Conservation (phyloP, 768 basidiomycete genomes). For the Flagelloscypha sp. region DNA sequence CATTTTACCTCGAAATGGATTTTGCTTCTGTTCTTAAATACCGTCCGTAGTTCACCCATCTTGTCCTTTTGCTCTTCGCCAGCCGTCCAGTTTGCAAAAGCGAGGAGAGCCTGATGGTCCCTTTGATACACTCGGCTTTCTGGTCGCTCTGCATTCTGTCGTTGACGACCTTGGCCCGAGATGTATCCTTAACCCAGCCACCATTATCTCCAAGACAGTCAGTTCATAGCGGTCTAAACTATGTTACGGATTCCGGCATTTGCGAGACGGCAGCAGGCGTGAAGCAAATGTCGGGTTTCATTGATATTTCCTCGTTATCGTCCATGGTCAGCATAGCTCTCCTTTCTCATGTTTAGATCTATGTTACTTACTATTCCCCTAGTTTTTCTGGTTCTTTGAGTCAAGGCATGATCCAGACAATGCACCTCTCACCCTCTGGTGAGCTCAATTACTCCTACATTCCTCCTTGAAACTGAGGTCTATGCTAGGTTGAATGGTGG, state of each 20-base stretch:
- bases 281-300: conserved; percentile 52
- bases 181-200: too few species aligned
- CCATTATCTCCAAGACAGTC: too few species aligned
- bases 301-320: conserved; percentile 48
- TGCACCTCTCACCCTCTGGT: conserved; percentile 64
- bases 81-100: too few species aligned
- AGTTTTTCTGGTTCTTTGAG: conserved; percentile 78
- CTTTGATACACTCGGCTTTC: too few species aligned
- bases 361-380: neutral
- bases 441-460: conserved; percentile 4
- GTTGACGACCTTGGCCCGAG: too few species aligned
- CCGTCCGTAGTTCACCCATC: too few species aligned
- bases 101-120: too few species aligned
- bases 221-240: conserved; percentile 34
- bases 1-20: too few species aligned
- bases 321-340: conserved; percentile 36
- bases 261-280: conserved; percentile 62
- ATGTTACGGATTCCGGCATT: conserved; percentile 49
- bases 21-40: too few species aligned
- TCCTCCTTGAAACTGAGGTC: too few species aligned
- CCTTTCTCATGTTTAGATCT: neutral
- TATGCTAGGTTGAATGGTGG: conserved; percentile 22
- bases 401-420: conserved; percentile 49
- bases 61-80: too few species aligned
- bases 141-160: too few species aligned